Base-by-base conservation (phyloP, 2,329 filamentous ascomycete genomes). In the Aaosphaeria arxii region DNA sequence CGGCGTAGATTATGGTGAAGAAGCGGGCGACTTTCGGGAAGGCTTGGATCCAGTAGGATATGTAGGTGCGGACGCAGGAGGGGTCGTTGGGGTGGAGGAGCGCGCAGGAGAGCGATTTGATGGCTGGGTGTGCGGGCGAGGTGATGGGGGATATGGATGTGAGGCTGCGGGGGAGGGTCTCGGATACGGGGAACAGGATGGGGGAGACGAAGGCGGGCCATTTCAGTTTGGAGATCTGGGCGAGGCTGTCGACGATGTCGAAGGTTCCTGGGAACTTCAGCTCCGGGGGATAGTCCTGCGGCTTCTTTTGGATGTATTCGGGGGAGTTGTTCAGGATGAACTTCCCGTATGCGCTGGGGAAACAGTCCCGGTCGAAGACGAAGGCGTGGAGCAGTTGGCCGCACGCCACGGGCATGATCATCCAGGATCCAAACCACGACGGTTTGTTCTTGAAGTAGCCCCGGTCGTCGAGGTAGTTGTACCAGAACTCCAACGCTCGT, bases 191-290 rank as follows among this genome's bases (percentile, higher is more conserved):
- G 70, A 95, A 95, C 49, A 96, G 80, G 38, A 91, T 92, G 1
- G 92, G 92, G 0, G 89, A 92, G 44, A 88, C 79, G 68, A 91
- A 96, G 0, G 86, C 87, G 79, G 91, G 92, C 89, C 92, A 96
- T 63, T 84, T 84, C 24, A 92, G 78, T 55, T 81, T 81, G 11
- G 91, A 89, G 76, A 96, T 92, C 57, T 87, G 80, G 4, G 86
- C 89, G 11, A 99, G 72, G 42, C 83, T 90, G 56, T 95, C 88
- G 7, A 95, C 83, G 30, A 96, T 85, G 51, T 90, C 82, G 61
- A 86, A 83, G 1, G 84, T 80, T 38, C 75, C 77, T 1, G 91
- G 94, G 91, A 92, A 97, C 31, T 77, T 74, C 29, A 89, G 74
- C 35, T 77, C 74, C 1, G 73, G 64, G 0, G 91, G 86, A 59